phyloP scores from a whole-genome alignment of 2,329 filamentous ascomycete genomes.

The Ceratocystis colombiana region DNA sequence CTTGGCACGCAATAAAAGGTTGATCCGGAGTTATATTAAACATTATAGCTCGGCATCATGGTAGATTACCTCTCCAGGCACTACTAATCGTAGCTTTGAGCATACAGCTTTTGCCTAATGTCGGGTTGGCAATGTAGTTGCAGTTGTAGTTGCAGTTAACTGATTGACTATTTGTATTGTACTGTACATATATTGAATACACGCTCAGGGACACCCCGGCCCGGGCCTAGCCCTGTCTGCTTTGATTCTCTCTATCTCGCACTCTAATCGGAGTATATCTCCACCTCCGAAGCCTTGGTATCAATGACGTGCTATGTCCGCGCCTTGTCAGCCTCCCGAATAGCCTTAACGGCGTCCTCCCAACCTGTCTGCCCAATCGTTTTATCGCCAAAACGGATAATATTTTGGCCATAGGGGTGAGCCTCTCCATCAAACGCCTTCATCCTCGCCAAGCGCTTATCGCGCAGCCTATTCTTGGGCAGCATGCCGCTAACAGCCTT shows the following conservation, averaged over 20 bases:
- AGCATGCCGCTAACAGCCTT: conserved; percentile 95
- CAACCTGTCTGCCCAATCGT: conserved; percentile 45
- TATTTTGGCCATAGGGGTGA: conserved; percentile 85
- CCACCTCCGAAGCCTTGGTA: not conserved
- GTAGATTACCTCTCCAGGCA: too few relatives aligned
- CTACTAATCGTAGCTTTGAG: too few relatives aligned
- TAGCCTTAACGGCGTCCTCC: conserved; percentile 42
- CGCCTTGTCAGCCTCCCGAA: conserved; percentile 41
- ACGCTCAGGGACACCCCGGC: conserved; percentile 16
- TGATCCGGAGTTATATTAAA: not conserved
- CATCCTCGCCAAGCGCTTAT: conserved; percentile 74
- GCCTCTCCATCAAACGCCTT: conserved; percentile 92
- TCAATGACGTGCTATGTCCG: conserved; percentile 38
- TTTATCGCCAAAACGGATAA: conserved; percentile 60
- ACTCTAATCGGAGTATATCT: not conserved
- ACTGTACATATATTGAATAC: conserved; percentile 26
- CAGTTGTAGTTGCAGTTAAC: too few relatives aligned
- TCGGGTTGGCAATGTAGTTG: too few relatives aligned
- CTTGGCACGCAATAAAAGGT: not conserved
- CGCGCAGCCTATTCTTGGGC: conserved; percentile 87
- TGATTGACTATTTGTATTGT: conserved; percentile 2
- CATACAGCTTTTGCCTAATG: too few relatives aligned
- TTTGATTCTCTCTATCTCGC: conserved; percentile 6
- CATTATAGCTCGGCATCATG: too few relatives aligned
- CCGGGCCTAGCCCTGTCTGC: conserved; percentile 10